Evolutionary conservation across 2,329 filamentous ascomycete genomes (phyloP).

Genomic region (Penicillium sp.): DNA sequence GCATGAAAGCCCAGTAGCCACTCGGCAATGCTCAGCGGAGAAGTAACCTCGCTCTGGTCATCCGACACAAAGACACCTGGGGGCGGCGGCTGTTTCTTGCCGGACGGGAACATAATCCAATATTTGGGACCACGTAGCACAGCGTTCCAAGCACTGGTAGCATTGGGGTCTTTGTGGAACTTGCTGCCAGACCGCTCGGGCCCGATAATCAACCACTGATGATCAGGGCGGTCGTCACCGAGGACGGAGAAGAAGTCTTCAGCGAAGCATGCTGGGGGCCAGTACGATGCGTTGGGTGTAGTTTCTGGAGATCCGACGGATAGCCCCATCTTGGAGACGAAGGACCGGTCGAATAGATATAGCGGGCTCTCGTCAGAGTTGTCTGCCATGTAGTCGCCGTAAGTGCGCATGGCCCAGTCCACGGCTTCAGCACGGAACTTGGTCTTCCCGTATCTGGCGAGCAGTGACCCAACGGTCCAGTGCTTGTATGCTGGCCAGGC

Average conservation of each 20-base stretch:
- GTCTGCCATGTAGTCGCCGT: conserved; percentile 76
- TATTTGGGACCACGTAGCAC: conserved; percentile 88
- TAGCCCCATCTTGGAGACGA: conserved; percentile 81
- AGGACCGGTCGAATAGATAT: conserved; percentile 86
- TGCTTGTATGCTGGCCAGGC: conserved; percentile 72
- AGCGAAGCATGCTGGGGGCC: conserved; percentile 79
- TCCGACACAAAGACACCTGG: conserved; percentile 87
- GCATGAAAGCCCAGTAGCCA: conserved; percentile 89
- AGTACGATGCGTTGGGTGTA: conserved; percentile 62
- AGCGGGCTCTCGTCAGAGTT: conserved; percentile 83
- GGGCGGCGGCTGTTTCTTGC: conserved; percentile 60
- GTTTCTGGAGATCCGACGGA: conserved; percentile 49
- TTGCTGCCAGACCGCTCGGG: conserved; percentile 85
- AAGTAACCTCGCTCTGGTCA: conserved; percentile 90
- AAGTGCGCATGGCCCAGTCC: conserved; percentile 82
- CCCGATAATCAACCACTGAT: conserved; percentile 89
- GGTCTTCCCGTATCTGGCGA: conserved; percentile 62
- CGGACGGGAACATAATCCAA: conserved; percentile 96
- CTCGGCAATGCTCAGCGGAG: conserved; percentile 91
- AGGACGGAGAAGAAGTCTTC: conserved; percentile 81
- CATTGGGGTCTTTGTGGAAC: conserved; percentile 81
- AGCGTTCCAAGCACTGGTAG: conserved; percentile 84
- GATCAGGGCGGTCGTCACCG: conserved; percentile 74
- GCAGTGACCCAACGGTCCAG: conserved; percentile 71
- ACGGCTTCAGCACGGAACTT: conserved; percentile 88